Evolutionary conservation across 192 early-diverging fungal genomes (phyloP).

Genomic region (Coemansia sp.): DNA sequence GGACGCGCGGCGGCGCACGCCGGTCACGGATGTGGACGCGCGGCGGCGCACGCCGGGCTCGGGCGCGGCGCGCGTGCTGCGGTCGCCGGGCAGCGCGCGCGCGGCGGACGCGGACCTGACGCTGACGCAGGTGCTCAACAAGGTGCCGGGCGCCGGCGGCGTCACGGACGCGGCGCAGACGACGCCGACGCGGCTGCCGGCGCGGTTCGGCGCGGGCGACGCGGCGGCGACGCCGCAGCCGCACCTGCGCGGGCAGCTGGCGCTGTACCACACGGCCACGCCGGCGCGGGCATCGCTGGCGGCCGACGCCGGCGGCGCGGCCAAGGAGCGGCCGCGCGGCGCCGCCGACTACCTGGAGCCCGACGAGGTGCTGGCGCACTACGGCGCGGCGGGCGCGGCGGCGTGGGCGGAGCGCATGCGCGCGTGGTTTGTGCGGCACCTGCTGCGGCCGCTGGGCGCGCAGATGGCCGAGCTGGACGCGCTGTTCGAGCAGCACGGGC

Average conservation of each 20-base stretch:
- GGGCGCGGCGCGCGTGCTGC: constrained; percentile 15
- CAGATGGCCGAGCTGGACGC: constrained; percentile 45
- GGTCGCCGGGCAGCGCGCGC: constrained; percentile 19
- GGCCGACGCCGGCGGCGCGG: constrained; percentile 22
- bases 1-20: constrained; percentile 25
- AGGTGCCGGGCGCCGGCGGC: constrained; percentile 20
- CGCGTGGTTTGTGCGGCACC: constrained; percentile 47
- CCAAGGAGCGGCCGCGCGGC: constrained; percentile 23
- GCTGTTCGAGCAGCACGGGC: constrained; percentile 36
- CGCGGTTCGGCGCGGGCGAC: constrained; percentile 19
- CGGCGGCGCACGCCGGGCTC: background rate
- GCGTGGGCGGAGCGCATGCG: constrained; percentile 50
- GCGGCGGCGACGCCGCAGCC: constrained; percentile 30
- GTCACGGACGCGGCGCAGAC: constrained; percentile 11
- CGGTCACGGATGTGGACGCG: background rate
- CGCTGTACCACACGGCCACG: constrained; percentile 46
- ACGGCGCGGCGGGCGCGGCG: constrained; percentile 36
- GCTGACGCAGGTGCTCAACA: constrained; percentile 34
- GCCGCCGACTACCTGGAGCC: constrained; percentile 47
- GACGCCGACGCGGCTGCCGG: constrained; percentile 34
- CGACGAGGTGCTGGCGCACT: constrained; percentile 40
- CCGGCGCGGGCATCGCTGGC: constrained; percentile 20
- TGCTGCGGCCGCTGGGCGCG: constrained; percentile 40
- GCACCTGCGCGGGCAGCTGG: constrained; percentile 39
- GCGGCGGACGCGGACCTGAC: constrained; percentile 17